Conservation (phyloP, 2,329 filamentous ascomycete species). For the Cladophialophora bantiana region DNA sequence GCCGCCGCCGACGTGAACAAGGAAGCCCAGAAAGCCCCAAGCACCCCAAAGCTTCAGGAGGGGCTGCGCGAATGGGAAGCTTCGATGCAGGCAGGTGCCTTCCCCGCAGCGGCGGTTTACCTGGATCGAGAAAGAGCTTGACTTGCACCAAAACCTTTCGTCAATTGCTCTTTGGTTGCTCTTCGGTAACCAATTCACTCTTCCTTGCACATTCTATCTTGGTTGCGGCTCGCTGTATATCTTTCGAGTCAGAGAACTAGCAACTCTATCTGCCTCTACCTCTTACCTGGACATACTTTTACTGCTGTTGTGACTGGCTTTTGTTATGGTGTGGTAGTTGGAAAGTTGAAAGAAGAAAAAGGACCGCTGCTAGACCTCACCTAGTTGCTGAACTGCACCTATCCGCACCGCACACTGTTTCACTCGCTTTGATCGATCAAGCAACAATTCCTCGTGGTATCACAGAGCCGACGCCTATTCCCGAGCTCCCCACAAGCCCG, state of each 20-base stretch:
- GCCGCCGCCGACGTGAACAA: background rate
- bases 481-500: slow-evolving; percentile 27
- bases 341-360: slow-evolving; percentile 5
- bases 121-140: background rate
- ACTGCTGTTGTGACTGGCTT: background rate
- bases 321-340: background rate
- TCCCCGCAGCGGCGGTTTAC: background rate
- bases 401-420: slow-evolving; percentile 3
- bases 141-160: background rate
- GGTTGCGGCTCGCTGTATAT: slow-evolving; percentile 22
- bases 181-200: slow-evolving; percentile 1
- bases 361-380: slow-evolving; percentile 11
- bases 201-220: slow-evolving; percentile 21
- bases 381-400: slow-evolving; percentile 6
- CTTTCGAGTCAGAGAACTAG: slow-evolving; percentile 7
- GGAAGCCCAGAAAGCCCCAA: background rate
- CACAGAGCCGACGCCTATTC: slow-evolving; percentile 12
- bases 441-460: background rate
- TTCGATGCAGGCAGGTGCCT: slow-evolving; percentile 10
- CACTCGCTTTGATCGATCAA: no score
- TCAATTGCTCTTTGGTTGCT: background rate
- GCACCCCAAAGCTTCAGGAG: background rate
- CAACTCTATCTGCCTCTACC: slow-evolving; percentile 10
- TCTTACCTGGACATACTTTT: slow-evolving; percentile 10
- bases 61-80: slow-evolving; percentile 14